Conservation (phyloP, 2,329 filamentous ascomycete genomes). For the Pseudogymnoascus sp. region DNA sequence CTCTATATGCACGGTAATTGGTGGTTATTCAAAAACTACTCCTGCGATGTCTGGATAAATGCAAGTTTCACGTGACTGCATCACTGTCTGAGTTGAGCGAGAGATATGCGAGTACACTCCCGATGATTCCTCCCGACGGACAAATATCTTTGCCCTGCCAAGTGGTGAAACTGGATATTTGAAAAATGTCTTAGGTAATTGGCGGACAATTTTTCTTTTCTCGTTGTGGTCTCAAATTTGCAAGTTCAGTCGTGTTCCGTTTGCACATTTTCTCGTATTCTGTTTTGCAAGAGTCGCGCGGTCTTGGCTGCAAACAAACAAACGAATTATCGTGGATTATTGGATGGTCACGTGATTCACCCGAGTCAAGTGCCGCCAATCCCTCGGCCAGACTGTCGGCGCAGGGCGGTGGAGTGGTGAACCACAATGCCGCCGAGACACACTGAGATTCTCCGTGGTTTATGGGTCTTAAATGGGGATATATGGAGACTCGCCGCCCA, state of each 20-base stretch:
- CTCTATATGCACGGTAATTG: neutral
- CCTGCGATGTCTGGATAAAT: neutral
- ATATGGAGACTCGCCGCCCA: neutral
- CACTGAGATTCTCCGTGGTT: neutral
- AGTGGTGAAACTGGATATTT: neutral
- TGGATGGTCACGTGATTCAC: neutral
- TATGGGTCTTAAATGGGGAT: neutral
- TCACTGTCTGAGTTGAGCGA: neutral
- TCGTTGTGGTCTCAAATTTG: neutral
- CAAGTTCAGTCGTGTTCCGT: neutral
- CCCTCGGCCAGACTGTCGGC: neutral
- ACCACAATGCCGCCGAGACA: slow-evolving; percentile 6
- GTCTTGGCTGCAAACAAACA: neutral
- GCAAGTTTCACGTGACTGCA: neutral
- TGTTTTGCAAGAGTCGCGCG: neutral
- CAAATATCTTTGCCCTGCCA: neutral
- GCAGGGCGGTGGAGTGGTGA: neutral
- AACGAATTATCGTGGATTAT: neutral
- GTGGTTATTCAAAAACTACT: neutral
- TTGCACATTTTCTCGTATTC: neutral
- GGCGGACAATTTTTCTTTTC: neutral
- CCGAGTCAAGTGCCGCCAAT: slow-evolving; percentile 2
- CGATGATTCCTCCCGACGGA: neutral
- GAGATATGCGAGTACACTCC: neutral
- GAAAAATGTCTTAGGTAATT: neutral